phyloP scores from a whole-genome alignment of 177 flowering plant species.

The Telopea speciosissima region DNA sequence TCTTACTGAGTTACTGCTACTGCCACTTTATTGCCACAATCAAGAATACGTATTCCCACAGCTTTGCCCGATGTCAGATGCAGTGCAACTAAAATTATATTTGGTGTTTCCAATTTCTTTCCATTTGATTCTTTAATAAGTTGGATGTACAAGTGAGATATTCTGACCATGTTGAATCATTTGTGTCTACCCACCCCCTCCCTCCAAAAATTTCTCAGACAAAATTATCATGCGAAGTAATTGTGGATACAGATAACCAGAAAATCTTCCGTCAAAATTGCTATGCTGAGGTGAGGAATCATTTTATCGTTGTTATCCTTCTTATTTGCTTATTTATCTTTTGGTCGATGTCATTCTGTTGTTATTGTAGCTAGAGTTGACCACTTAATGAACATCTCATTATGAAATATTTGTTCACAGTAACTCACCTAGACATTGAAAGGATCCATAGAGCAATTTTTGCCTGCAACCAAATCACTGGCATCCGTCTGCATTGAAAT shows the following conservation, averaged over 20 bases:
- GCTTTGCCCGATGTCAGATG: not conserved
- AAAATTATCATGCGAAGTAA: slow-evolving; percentile 60
- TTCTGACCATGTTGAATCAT: no score
- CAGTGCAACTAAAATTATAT: not conserved
- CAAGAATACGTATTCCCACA: not conserved
- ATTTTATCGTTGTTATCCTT: not conserved
- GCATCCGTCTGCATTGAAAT: not conserved
- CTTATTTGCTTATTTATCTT: no score
- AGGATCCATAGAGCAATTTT: not conserved
- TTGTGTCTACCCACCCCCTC: no score
- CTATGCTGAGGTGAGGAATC: slow-evolving; percentile 56
- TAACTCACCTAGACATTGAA: not conserved
- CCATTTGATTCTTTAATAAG: not conserved
- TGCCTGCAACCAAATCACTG: not conserved
- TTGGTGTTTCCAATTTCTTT: not conserved
- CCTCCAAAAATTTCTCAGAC: slow-evolving; percentile 32
- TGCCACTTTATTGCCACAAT: not conserved
- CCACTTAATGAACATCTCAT: not conserved
- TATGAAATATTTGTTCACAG: not conserved
- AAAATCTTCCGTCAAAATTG: slow-evolving; percentile 59
- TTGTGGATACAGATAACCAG: slow-evolving; percentile 46
- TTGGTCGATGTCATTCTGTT: not conserved
- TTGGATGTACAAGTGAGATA: no score
- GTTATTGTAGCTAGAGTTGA: not conserved
- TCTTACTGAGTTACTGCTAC: not conserved